phyloP scores from a whole-genome alignment of 192 early-diverging fungal species.

The Rhizophagus clarus region DNA sequence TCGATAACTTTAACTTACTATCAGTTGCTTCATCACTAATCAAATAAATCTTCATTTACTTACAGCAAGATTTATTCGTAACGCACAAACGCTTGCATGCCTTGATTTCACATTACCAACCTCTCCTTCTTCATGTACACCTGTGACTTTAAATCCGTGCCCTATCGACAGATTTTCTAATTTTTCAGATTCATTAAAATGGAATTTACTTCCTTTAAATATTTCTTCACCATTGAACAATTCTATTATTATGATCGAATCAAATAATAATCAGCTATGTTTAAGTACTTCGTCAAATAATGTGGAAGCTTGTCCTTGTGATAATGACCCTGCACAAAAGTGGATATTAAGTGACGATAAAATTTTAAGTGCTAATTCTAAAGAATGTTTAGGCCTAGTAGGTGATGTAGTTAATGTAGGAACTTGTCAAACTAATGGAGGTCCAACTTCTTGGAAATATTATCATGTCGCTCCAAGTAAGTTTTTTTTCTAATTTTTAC shows the following conservation, averaged over 20 bases:
- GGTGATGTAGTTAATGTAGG: background rate
- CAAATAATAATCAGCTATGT: slow-evolving; percentile 19
- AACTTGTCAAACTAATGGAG: background rate
- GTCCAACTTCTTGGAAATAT: slow-evolving; percentile 7
- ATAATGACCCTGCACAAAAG: slow-evolving; percentile 1
- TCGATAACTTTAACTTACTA: background rate
- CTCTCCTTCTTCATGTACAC: background rate
- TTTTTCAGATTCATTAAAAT: background rate
- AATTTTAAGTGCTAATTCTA: background rate
- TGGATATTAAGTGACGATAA: slow-evolving; percentile 14
- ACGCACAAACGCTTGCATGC: background rate
- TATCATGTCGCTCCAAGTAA: slow-evolving; percentile 26
- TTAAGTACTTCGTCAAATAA: slow-evolving; percentile 1
- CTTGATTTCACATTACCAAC: background rate
- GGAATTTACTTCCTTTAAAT: background rate
- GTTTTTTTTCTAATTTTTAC: background rate
- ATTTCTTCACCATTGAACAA: background rate
- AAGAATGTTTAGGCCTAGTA: slow-evolving; percentile 2
- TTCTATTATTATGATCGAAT: slow-evolving; percentile 7
- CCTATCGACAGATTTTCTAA: background rate
- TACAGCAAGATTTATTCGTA: background rate
- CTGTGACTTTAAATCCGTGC: background rate
- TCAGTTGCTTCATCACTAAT: background rate
- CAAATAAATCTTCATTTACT: background rate
- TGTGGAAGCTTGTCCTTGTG: slow-evolving; percentile 25